Base-by-base conservation (phyloP, 179 eudicot species). In the Heliamphora pulchella region DNA sequence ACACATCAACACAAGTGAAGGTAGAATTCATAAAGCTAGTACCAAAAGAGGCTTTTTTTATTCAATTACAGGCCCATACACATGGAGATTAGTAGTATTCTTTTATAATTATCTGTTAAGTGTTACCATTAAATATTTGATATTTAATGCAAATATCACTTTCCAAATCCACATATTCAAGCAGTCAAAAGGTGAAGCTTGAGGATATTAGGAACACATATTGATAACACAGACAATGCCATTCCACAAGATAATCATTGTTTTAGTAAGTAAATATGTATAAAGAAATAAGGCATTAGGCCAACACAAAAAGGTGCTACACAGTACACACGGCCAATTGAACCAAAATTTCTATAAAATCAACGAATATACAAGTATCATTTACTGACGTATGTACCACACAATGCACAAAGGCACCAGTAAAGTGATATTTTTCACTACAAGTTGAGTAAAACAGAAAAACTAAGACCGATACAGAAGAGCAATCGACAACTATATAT, bases 201-300 rank as follows among this genome's bases (percentile, higher is more conserved):
- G 2, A 78, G 51, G 8, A 83, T 18, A 75, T 46, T n/a, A 83
- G 67, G 83, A 82, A 84, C 86, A 81, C 64, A 89, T 88, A 78
- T 86, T 84, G 84, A 47, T 77, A 65, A 68, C 84, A 80, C 84
- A 79, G 64, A 31, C 31, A 31, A 31, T 31, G 31, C 31, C 20
- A 14, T 31, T 31, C 31, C 31, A 31, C 31, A 31, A 31, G 31
- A 31, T 31, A 31, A 31, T 31, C 31, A 31, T 31, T 31, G 31
- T 31, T 31, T 31, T 31, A 31, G 31, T 31, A 31, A 31, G 31
- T 31, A 31, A 31, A 31, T 31, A 31, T 31, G 31, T 31, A 31
- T 31, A 31, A 31, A 31, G 31, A 31, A 31, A 31, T 31, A 31
- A 31, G 31, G 31, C 31, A 31, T 31, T 31, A 31, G 31, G 31